Percentiles rank a stretch among this genome's conserved stretches.
phyloP scores from a whole-genome alignment of 345 rosid genomes.

The Orychophragmus violaceus region DNA sequence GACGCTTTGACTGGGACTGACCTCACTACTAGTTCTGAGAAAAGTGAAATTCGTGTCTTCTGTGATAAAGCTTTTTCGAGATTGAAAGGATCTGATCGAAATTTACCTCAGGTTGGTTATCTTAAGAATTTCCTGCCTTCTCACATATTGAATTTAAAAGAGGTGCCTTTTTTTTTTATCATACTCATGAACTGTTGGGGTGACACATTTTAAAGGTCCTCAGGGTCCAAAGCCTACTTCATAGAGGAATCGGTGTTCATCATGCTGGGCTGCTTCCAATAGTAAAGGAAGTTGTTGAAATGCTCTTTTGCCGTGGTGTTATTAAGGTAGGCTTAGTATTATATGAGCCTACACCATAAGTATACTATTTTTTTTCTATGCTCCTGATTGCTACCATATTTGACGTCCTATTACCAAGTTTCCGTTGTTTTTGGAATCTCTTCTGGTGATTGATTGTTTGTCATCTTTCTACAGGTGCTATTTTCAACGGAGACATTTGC shows the following conservation, averaged over 20 bases:
- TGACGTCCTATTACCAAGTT: background rate
- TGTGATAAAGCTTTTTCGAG: constrained; percentile 96
- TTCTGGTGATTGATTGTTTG: background rate
- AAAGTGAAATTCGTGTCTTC: constrained; percentile 80
- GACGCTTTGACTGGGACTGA: constrained; percentile 63
- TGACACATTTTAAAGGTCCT: constrained; percentile 53
- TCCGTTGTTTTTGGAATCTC: background rate
- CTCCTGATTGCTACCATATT: background rate
- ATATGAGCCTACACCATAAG: background rate
- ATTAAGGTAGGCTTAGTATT: constrained; percentile 58
- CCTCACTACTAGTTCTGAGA: constrained; percentile 78
- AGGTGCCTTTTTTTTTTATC: constrained; percentile 13
- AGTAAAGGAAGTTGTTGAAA: constrained; percentile 97
- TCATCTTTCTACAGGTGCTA: constrained; percentile 54
- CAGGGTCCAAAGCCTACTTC: constrained; percentile 84
- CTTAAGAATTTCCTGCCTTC: constrained; percentile 2
- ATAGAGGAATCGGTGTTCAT: constrained; percentile 90
- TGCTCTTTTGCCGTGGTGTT: constrained; percentile 97
- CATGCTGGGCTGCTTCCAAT: constrained; percentile 99
- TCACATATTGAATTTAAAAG: constrained; percentile 9
- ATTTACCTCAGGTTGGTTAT: constrained; percentile 83
- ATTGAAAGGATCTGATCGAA: constrained; percentile 90
- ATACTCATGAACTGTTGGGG: constrained; percentile 18
- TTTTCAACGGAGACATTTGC: constrained; percentile 99
- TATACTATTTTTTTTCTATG: background rate